phyloP scores from a whole-genome alignment of 345 rosid species.

The Ceriops zippeliana region DNA sequence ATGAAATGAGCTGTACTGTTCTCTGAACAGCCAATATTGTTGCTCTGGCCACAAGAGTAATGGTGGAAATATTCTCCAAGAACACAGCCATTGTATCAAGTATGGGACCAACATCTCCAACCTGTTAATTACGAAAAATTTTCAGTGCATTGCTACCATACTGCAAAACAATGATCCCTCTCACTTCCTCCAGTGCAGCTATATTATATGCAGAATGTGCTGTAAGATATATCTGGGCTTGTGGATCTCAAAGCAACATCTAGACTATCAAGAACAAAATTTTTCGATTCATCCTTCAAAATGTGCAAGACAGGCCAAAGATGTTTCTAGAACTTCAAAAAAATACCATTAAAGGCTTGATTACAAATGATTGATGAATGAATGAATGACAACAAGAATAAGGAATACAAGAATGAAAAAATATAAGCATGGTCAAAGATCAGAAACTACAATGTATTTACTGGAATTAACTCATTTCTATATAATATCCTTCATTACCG shows the following conservation, averaged over 20 bases:
- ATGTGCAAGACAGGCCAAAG: background rate
- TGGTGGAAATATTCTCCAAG: constrained; percentile 63
- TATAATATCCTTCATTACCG: background rate
- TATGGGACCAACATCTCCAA: constrained; percentile 83
- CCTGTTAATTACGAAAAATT: constrained; percentile 41
- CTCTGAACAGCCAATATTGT: constrained; percentile 64
- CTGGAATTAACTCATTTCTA: too few species aligned
- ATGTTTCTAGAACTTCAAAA: background rate
- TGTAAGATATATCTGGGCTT: background rate
- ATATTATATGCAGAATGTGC: background rate
- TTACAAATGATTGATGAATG: too few species aligned
- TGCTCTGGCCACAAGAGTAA: constrained; percentile 55
- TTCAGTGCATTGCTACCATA: background rate
- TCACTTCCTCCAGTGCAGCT: too few species aligned
- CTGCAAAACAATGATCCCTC: too few species aligned
- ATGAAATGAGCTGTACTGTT: constrained; percentile 58
- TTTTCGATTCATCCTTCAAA: background rate
- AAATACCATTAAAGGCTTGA: background rate
- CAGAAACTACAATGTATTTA: too few species aligned
- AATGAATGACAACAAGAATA: background rate
- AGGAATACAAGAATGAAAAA: background rate
- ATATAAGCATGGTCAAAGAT: background rate
- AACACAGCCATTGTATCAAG: constrained; percentile 83
- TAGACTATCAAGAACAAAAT: background rate
- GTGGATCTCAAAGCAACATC: background rate